Percentiles rank a stretch among this genome's conserved stretches.
phyloP scores from a whole-genome alignment of 116 monocot species.

The Thalassia testudinum region DNA sequence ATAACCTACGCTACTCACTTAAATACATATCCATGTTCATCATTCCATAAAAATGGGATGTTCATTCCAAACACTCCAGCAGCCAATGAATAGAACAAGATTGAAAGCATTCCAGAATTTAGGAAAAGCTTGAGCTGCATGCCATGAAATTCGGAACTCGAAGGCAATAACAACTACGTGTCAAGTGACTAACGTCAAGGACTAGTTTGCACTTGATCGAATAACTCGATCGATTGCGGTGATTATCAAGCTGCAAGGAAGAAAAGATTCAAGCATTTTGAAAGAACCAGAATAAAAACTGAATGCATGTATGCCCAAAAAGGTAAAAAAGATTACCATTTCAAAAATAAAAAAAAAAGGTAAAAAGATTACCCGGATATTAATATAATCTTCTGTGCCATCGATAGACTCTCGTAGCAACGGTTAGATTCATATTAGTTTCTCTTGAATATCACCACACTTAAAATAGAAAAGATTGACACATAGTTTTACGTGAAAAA shows the following conservation, averaged over 20 bases:
- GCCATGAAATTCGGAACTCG: neutral
- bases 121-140: constrained; percentile 74
- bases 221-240: constrained; percentile 94
- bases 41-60: constrained; percentile 73
- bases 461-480: no score
- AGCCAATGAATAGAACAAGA: constrained; percentile 59
- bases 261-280: no score
- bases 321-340: no score
- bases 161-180: no score
- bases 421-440: no score
- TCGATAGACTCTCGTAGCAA: constrained; percentile 87
- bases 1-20: constrained; percentile 43
- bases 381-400: constrained; percentile 92
- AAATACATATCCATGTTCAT: constrained; percentile 29
- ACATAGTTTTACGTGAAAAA: no score
- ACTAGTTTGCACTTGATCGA: constrained; percentile 25
- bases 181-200: no score
- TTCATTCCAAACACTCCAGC: constrained; percentile 92
- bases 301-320: no score
- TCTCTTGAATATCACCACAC: no score
- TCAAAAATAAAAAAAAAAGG: no score
- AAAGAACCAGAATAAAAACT: no score
- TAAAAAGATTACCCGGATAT: constrained; percentile 63
- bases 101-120: constrained; percentile 51
- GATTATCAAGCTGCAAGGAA: constrained; percentile 80